phyloP scores from a whole-genome alignment of 352 stramenopile genomes.

The Pelagophyceae sp. region DNA sequence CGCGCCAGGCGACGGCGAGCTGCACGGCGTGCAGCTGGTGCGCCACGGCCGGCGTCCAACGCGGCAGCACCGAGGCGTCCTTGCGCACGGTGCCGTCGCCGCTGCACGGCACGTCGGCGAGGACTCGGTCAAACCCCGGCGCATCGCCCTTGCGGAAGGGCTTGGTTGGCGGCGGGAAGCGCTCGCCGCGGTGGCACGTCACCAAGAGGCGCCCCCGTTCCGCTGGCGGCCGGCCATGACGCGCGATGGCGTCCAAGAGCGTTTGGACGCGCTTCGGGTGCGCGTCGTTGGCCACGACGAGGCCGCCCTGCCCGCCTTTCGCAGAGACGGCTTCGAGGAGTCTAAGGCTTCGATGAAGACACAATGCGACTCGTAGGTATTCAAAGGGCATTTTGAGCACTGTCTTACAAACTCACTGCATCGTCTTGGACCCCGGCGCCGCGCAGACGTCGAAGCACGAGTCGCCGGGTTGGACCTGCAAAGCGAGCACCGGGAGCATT shows the following conservation, averaged over 20 bases:
- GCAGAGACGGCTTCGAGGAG: neutral
- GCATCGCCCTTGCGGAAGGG: too few relatives aligned
- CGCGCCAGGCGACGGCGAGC: slow-evolving; percentile 83
- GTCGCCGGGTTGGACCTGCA: slow-evolving; percentile 85
- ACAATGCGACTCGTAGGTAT: too few relatives aligned
- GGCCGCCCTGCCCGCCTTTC: slow-evolving; percentile 41
- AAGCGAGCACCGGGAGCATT: slow-evolving; percentile 96
- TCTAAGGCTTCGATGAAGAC: too few relatives aligned
- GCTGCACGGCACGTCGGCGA: slow-evolving; percentile 95
- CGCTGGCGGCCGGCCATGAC: slow-evolving; percentile 75
- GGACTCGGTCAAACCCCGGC: slow-evolving; percentile 96
- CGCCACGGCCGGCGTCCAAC: slow-evolving; percentile 77
- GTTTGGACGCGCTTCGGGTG: slow-evolving; percentile 95
- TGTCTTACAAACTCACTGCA: too few relatives aligned
- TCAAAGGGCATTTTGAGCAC: slow-evolving; percentile 69
- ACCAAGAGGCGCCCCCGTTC: slow-evolving; percentile 53
- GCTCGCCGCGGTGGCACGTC: slow-evolving; percentile 78
- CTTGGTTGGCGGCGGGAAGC: slow-evolving; percentile 40
- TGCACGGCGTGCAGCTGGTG: slow-evolving; percentile 87
- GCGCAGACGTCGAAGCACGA: slow-evolving; percentile 93
- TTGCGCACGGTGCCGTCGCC: slow-evolving; percentile 97
- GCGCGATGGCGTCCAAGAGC: slow-evolving; percentile 89
- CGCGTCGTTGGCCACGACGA: slow-evolving; percentile 90
- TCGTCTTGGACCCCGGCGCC: slow-evolving; percentile 97
- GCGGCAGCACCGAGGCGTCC: slow-evolving; percentile 86